Percentiles rank a stretch among this genome's conserved stretches.
Evolutionary conservation across 176 grass and related monocot genomes (phyloP).

Genomic region (Triticum monococcum): DNA sequence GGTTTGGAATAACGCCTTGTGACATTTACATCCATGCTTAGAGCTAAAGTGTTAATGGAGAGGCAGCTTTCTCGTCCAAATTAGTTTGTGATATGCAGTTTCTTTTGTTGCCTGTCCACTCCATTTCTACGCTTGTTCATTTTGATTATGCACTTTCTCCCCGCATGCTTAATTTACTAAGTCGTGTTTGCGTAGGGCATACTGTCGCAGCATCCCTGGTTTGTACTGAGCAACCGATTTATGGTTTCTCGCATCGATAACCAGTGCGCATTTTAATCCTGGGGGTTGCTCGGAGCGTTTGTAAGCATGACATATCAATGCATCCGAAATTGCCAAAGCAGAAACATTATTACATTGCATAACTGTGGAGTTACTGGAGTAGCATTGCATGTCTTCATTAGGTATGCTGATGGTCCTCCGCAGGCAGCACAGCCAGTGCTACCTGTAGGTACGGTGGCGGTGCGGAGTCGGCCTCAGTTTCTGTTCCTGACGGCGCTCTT

Average conservation of each 20-base stretch:
- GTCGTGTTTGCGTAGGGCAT: neutral
- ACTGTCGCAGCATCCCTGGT: neutral
- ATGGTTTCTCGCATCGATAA: neutral
- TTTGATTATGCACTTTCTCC: neutral
- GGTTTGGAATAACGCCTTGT: constrained; percentile 35
- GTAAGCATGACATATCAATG: neutral
- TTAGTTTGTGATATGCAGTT: neutral
- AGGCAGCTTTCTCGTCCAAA: neutral
- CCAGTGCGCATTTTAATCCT: too few species aligned
- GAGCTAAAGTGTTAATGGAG: neutral
- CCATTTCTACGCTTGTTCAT: neutral
- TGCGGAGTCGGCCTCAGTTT: constrained; percentile 2
- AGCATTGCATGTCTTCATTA: neutral
- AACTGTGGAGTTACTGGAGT: neutral
- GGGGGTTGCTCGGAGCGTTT: too few species aligned
- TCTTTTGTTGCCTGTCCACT: neutral
- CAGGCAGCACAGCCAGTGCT: neutral
- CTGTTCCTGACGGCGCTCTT: constrained; percentile 74
- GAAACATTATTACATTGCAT: neutral
- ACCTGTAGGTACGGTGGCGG: neutral
- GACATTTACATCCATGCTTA: constrained; percentile 21
- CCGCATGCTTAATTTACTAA: neutral
- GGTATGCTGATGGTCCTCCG: neutral
- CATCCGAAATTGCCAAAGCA: neutral
- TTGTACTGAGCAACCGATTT: neutral